A percentile compares a stretch with the other conserved stretches of the same genome.
Evolutionary conservation across 495 filamentous ascomycete species (phyloP).

Genomic region (Neurospora sublineolata): DNA sequence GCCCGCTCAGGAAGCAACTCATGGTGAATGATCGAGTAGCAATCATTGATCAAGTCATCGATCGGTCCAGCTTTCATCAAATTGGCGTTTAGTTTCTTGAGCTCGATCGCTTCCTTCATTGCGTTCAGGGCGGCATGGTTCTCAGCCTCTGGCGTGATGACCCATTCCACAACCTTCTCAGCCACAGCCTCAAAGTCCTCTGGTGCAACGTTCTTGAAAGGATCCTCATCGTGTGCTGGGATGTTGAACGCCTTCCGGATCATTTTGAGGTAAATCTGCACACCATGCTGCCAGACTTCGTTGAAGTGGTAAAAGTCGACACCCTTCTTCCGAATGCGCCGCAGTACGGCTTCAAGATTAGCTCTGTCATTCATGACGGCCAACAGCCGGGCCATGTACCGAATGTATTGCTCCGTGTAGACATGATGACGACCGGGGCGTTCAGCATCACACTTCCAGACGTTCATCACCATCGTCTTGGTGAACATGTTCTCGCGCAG

Average conservation of each 20-base stretch:
- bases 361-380: conserved; percentile 62
- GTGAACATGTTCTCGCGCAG: conserved; percentile 83
- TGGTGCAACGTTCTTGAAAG: conserved; percentile 65
- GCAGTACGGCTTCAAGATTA: conserved; percentile 70
- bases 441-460: conserved; percentile 93
- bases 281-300: conserved; percentile 75
- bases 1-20: conserved; percentile 34
- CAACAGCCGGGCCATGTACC: conserved; percentile 65
- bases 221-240: conserved; percentile 55
- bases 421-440: conserved; percentile 86
- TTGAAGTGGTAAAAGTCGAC: conserved; percentile 76
- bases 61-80: conserved; percentile 75
- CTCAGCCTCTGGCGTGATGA: conserved; percentile 25
- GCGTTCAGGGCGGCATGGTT: conserved; percentile 49
- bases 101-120: conserved; percentile 71
- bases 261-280: conserved; percentile 60
- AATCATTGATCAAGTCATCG: conserved; percentile 82
- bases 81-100: conserved; percentile 81
- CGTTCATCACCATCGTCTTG: conserved; percentile 86
- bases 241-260: conserved; percentile 60
- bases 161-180: conserved; percentile 40
- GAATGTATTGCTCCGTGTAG: conserved; percentile 82
- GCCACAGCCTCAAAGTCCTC: conserved; percentile 65
- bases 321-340: conserved; percentile 69
- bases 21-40: conserved; percentile 69